Conservation (phyloP, 345 rosid species). For the Hirschfeldia incana region DNA sequence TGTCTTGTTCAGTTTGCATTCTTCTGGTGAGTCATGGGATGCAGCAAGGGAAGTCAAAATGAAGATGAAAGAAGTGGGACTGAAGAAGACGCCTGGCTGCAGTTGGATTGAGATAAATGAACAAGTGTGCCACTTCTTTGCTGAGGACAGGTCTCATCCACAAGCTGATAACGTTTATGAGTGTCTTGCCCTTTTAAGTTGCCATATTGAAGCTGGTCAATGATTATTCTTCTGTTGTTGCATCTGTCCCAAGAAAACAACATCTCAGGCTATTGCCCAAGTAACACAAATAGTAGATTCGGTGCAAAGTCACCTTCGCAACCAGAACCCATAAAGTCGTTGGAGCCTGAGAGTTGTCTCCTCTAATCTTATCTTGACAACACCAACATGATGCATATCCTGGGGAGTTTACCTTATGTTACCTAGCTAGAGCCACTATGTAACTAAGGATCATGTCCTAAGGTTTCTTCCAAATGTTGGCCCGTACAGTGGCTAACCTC, state of each 20-base stretch:
- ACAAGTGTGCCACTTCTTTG: constrained; percentile 52
- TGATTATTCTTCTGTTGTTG: constrained; percentile 8
- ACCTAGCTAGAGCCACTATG: constrained; percentile 50
- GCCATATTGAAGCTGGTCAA: constrained; percentile 53
- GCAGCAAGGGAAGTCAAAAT: constrained; percentile 53
- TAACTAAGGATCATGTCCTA: constrained; percentile 91
- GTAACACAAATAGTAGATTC: neutral
- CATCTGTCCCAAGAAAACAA: constrained; percentile 5
- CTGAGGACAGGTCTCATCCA: constrained; percentile 46
- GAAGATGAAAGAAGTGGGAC: constrained; percentile 59
- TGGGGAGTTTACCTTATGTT: neutral
- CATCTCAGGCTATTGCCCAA: neutral
- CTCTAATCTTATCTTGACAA: constrained; percentile 24
- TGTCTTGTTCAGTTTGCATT: constrained; percentile 54
- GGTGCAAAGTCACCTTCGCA: neutral
- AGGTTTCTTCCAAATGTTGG: constrained; percentile 94
- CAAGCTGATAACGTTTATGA: constrained; percentile 41
- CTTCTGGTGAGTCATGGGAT: constrained; percentile 62
- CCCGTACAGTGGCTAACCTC: constrained; percentile 93
- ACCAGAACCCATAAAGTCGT: constrained; percentile 10
- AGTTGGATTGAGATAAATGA: constrained; percentile 75
- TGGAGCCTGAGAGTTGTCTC: constrained; percentile 25
- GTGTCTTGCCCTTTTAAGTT: constrained; percentile 51
- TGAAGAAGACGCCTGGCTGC: constrained; percentile 70
- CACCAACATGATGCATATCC: constrained; percentile 28